A percentile compares a stretch with the other conserved stretches of the same genome.
Conservation (phyloP, 257 asterid genomes). For the Lycium barbarum region DNA sequence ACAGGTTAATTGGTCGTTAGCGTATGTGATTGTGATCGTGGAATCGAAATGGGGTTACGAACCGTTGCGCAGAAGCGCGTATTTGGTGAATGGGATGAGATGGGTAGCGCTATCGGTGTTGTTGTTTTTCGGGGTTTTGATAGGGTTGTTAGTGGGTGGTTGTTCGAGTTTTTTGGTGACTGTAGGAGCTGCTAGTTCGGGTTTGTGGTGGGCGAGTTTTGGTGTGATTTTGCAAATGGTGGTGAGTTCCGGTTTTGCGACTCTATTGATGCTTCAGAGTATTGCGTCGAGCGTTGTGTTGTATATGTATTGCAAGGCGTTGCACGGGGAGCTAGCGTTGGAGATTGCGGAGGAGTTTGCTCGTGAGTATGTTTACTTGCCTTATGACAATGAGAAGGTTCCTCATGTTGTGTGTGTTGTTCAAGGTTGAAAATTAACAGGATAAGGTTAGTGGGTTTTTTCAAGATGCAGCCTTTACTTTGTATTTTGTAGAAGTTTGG, state of each 20-base stretch:
- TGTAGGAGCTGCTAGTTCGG: slow-evolving; percentile 35
- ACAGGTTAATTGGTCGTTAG: slow-evolving; percentile 55
- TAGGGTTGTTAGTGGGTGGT: slow-evolving; percentile 39
- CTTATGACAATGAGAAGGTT: slow-evolving; percentile 80
- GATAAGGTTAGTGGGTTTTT: slow-evolving; percentile 24
- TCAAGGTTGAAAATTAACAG: slow-evolving; percentile 24
- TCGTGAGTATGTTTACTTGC: slow-evolving; percentile 75
- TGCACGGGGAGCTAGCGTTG: slow-evolving; percentile 76
- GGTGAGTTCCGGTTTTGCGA: slow-evolving; percentile 44
- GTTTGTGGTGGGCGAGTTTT: slow-evolving; percentile 56
- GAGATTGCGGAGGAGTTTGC: slow-evolving; percentile 91
- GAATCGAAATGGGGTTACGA: slow-evolving; percentile 73
- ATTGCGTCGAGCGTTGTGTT: slow-evolving; percentile 50
- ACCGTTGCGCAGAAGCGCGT: slow-evolving; percentile 61
- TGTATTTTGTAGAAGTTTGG: background rate
- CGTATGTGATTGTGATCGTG: slow-evolving; percentile 55
- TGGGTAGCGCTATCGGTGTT: slow-evolving; percentile 45
- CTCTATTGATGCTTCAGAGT: slow-evolving; percentile 47
- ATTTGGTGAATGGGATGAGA: slow-evolving; percentile 61
- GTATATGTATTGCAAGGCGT: slow-evolving; percentile 69
- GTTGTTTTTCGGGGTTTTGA: slow-evolving; percentile 30
- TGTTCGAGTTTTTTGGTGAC: slow-evolving; percentile 37
- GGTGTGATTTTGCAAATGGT: slow-evolving; percentile 54
- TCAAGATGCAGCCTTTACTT: background rate
- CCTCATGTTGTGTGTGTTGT: slow-evolving; percentile 82